Evolutionary conservation across 768 basidiomycete species (phyloP).

Genomic region (Naematelia aurantialba): DNA sequence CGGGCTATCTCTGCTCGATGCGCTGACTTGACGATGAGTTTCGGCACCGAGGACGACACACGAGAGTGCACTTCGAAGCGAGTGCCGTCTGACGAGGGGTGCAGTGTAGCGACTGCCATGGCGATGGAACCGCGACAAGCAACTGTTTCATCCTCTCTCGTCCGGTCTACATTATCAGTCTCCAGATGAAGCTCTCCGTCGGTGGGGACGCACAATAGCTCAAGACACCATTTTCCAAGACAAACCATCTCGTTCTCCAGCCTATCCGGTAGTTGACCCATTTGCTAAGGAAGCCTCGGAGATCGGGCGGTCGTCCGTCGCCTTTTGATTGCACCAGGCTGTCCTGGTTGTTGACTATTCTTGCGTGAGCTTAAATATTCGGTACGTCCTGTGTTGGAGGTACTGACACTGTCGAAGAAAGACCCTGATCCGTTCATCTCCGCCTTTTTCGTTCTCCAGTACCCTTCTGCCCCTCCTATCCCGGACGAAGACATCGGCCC

Average conservation of each 20-base stretch:
- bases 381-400: not conserved
- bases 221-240: slow-evolving; percentile 76
- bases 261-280: slow-evolving; percentile 89
- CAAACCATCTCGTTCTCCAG: slow-evolving; percentile 87
- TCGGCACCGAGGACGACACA: slow-evolving; percentile 44
- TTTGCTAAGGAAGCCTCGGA: slow-evolving; percentile 59
- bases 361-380: slow-evolving; percentile 5
- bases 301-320: slow-evolving; percentile 39
- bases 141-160: slow-evolving; percentile 82
- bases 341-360: slow-evolving; percentile 72
- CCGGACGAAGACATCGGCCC: slow-evolving; percentile 82
- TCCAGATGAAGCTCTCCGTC: not conserved
- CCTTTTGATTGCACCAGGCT: slow-evolving; percentile 56
- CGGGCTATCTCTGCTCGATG: slow-evolving; percentile 85
- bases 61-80: slow-evolving; percentile 74
- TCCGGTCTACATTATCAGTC: slow-evolving; percentile 66
- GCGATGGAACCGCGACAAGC: slow-evolving; percentile 82
- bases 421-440: slow-evolving; percentile 70
- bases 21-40: slow-evolving; percentile 54
- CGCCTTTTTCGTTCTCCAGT: slow-evolving; percentile 63
- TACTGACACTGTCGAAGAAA: slow-evolving; percentile 80
- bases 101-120: slow-evolving; percentile 66
- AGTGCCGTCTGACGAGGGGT: slow-evolving; percentile 57
- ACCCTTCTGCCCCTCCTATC: slow-evolving; percentile 69
- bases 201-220: slow-evolving; percentile 51